Evolutionary conservation across 75 land plant species (phyloP).

Genomic region (Sequoiadendron giganteum): DNA sequence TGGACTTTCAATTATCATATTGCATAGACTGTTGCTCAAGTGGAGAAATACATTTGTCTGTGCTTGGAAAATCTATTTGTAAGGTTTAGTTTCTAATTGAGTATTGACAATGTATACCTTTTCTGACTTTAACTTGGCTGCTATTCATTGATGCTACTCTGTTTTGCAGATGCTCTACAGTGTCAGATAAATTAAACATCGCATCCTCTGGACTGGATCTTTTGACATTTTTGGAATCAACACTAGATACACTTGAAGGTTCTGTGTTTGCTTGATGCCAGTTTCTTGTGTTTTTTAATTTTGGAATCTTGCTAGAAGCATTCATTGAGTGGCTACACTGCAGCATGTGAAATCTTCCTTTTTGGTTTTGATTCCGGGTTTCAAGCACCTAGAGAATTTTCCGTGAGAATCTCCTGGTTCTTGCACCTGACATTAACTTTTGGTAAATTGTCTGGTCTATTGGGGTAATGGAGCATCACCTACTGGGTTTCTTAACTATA

Average conservation of each 20-base stretch:
- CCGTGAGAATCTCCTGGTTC: neutral
- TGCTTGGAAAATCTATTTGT: neutral
- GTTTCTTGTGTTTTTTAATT: no score
- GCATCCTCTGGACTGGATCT: neutral
- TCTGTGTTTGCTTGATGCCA: neutral
- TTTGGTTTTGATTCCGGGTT: neutral
- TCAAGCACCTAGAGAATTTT: no score
- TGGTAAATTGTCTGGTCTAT: neutral
- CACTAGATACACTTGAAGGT: slow-evolving; percentile 1
- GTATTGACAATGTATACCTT: neutral
- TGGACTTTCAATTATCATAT: neutral
- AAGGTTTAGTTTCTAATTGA: neutral
- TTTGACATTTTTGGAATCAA: neutral
- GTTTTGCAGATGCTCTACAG: slow-evolving; percentile 3
- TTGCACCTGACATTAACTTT: neutral
- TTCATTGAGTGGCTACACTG: neutral
- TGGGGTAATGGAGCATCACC: neutral
- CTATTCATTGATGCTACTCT: neutral
- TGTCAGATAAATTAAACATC: neutral
- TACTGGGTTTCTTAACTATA: neutral
- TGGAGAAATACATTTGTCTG: neutral
- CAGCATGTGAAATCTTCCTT: neutral
- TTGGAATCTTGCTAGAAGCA: neutral
- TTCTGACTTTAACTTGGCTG: neutral
- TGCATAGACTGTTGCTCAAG: neutral